Base-by-base conservation (phyloP, 371 early-diverging fungal species). In the Catenaria anguillulae region DNA sequence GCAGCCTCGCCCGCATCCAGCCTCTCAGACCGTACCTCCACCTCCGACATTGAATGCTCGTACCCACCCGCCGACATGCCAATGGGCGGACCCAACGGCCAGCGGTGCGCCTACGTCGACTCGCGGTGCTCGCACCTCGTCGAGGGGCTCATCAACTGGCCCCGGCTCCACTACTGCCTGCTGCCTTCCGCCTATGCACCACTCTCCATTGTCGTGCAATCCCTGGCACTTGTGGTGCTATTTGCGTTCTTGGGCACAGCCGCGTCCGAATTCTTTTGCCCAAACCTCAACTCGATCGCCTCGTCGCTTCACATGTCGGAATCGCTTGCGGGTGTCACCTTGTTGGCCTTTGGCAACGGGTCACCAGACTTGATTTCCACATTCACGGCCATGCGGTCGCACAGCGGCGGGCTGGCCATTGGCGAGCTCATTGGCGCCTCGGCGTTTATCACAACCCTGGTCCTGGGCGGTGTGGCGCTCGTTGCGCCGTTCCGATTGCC, bases 321-420 rank as follows among this genome's bases (percentile, higher is more conserved):
- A 24, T 34, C 23, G 24, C 56, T 67, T 77, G 89, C 90, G 0
- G 90, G 90, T 12, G 90, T 90, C 6, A 89, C 90, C 5, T 81
- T 90, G 70, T 69, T 90, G 29, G 90, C 90, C 0, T 76, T 90
- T 36, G 90, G 90, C 26, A 90, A 90, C 65, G 90, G 86, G 21
- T 84, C 86, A n/a, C 90, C 90, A 4, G 90, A 90, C 63, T 65
- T 90, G 40, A 86, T 89, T 61, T 78, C 85, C 23, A 89, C 87
- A 0, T 85, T 87, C 63, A 83, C 83, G 55, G 89, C 89, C 5
- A 79, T 89, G 69, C 70, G 81, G 10, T 79, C 85, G 5, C 80
- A 80, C 36, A 75, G 83, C 63, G 88, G 83, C 15, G 84, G 85
- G 4, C 66, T 90, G 34, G 90, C 89, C 13, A 69, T 90, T 5